phyloP scores from a whole-genome alignment of 2,329 filamentous ascomycete genomes.

The Neoascochyta sp. region DNA sequence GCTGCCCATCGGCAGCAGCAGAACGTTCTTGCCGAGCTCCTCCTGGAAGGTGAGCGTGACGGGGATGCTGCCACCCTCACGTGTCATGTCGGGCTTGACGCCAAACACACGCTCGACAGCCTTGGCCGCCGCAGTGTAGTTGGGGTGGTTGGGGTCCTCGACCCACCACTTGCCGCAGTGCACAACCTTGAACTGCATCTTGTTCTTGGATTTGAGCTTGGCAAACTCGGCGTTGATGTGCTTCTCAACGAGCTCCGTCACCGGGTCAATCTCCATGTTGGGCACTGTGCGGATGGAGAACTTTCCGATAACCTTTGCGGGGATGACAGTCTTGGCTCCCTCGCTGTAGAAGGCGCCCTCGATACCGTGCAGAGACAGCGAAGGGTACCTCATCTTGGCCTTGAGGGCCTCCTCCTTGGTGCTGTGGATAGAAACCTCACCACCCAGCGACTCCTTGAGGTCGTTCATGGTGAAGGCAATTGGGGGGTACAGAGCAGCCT shows the following conservation, averaged over 20 bases:
- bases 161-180: constrained; percentile 99
- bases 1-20: constrained; percentile 94
- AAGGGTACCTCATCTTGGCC: constrained; percentile 93
- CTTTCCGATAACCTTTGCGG: constrained; percentile 95
- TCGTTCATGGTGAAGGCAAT: constrained; percentile 98
- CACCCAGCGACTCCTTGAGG: constrained; percentile 85
- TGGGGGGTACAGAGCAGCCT: constrained; percentile 79
- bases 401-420: constrained; percentile 92
- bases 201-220: constrained; percentile 90
- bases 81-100: constrained; percentile 88
- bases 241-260: constrained; percentile 79
- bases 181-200: constrained; percentile 71
- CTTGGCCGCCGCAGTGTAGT: constrained; percentile 91
- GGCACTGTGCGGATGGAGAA: constrained; percentile 98
- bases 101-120: constrained; percentile 95
- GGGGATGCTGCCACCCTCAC: constrained; percentile 95
- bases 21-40: constrained; percentile 95
- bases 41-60: constrained; percentile 97
- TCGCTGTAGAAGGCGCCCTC: constrained; percentile 92
- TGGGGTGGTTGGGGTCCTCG: constrained; percentile 96
- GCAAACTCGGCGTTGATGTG: constrained; percentile 81
- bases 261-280: constrained; percentile 90
- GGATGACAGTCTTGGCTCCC: constrained; percentile 97
- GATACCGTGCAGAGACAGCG: constrained; percentile 87
- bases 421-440: constrained; percentile 77